phyloP scores from a whole-genome alignment of 768 basidiomycete genomes.

The Crepidotus variabilis region DNA sequence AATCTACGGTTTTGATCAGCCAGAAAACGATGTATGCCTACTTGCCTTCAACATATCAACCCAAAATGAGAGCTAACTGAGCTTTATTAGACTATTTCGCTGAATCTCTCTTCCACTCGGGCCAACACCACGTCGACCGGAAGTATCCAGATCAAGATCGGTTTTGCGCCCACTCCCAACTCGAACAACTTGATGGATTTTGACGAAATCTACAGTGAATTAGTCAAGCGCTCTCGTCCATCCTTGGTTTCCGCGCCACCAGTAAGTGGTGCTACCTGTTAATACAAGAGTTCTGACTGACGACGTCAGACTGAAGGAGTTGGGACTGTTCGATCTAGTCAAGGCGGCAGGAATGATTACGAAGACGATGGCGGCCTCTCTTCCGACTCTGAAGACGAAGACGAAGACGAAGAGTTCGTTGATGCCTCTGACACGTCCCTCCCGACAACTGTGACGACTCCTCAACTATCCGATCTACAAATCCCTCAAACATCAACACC shows the following conservation, averaged over 20 bases:
- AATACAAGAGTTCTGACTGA: neutral
- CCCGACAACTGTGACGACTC: constrained; percentile 13
- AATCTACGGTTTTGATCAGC: constrained; percentile 53
- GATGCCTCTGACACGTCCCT: constrained; percentile 21
- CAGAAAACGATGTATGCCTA: constrained; percentile 60
- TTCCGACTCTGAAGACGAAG: constrained; percentile 34
- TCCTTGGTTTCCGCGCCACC: constrained; percentile 76
- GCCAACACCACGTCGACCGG: constrained; percentile 37
- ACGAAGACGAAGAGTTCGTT: constrained; percentile 25
- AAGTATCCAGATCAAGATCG: constrained; percentile 40
- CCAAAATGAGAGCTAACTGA: neutral
- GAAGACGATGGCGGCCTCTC: constrained; percentile 81
- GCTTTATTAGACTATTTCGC: constrained; percentile 26
- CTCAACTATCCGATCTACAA: constrained; percentile 16
- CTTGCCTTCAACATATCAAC: neutral
- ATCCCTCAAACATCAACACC: constrained; percentile 10
- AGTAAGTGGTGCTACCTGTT: constrained; percentile 34
- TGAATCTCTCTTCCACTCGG: constrained; percentile 39
- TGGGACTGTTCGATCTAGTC: constrained; percentile 72
- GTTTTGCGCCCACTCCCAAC: constrained; percentile 44
- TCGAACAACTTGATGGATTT: constrained; percentile 43
- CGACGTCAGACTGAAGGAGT: constrained; percentile 72
- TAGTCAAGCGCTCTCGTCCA: constrained; percentile 60
- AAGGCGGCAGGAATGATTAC: constrained; percentile 31
- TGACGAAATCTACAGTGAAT: constrained; percentile 58